A percentile compares a stretch with the other conserved stretches of the same genome.
Conservation (phyloP, 2,329 filamentous ascomycete genomes). For the Xylaria polymorpha region DNA sequence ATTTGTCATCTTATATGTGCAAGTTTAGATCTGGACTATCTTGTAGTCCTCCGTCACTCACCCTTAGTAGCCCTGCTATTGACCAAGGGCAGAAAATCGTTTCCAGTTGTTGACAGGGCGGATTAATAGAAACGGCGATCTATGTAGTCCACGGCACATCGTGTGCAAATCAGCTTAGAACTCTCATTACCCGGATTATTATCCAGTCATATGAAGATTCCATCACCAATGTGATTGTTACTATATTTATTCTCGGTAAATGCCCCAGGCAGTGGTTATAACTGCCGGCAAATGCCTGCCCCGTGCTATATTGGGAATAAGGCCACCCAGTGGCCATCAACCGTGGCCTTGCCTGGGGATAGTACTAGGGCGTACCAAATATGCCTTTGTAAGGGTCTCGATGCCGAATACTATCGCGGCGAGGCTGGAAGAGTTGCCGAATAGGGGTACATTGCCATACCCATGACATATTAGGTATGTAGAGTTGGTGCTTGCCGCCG, state of each 20-base stretch:
- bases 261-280: slow-evolving; percentile 9
- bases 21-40: slow-evolving; percentile 5
- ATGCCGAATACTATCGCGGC: slow-evolving; percentile 18
- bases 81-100: neutral
- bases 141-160: slow-evolving; percentile 29
- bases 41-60: neutral
- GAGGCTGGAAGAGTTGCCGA: slow-evolving; percentile 25
- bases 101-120: slow-evolving; percentile 16
- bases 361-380: neutral
- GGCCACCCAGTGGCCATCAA: neutral
- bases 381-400: neutral
- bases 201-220: slow-evolving; percentile 33
- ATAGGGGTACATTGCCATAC: neutral
- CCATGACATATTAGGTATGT: neutral
- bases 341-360: neutral
- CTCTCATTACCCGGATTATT: slow-evolving; percentile 37
- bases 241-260: slow-evolving; percentile 35
- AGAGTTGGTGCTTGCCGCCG: neutral
- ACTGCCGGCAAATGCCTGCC: slow-evolving; percentile 30
- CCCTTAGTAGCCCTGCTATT: slow-evolving; percentile 7
- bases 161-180: slow-evolving; percentile 35
- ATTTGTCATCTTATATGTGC: slow-evolving; percentile 27
- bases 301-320: slow-evolving; percentile 1
- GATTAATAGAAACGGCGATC: slow-evolving; percentile 31
- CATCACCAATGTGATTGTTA: slow-evolving; percentile 20